Conservation (phyloP, 495 filamentous ascomycete species). For the Tuber brumale region DNA sequence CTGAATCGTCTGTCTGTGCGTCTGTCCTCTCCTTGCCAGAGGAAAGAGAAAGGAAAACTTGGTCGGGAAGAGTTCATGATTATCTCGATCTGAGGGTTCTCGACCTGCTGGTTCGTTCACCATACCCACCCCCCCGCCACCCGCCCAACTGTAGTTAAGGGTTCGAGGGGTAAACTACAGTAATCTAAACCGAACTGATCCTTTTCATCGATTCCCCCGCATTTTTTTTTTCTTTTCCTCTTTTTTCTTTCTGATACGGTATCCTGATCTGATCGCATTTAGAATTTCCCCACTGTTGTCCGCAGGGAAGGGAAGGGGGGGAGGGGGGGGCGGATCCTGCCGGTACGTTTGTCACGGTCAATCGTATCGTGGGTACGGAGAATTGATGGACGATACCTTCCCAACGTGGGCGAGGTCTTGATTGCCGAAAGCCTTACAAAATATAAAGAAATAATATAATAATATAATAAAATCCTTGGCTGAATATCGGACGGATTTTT, state of each 20-base stretch:
- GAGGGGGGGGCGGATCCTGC: background rate
- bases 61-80: background rate
- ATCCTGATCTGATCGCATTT: conserved; percentile 1
- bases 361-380: background rate
- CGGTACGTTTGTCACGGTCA: background rate
- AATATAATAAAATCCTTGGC: background rate
- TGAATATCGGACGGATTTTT: background rate
- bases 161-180: background rate
- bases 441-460: background rate
- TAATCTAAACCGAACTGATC: background rate
- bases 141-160: background rate
- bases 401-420: background rate
- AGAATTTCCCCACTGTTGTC: background rate
- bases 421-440: background rate
- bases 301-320: background rate
- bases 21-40: background rate
- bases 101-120: background rate
- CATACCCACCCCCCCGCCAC: background rate
- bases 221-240: background rate
- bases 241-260: background rate
- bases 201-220: background rate
- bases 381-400: background rate
- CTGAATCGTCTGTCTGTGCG: background rate
- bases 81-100: background rate
- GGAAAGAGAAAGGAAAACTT: background rate